Evolutionary conservation across 768 basidiomycete genomes (phyloP), one percentile per base, ranked within the genome.

Genomic region (Mycena indigotica): DNA sequence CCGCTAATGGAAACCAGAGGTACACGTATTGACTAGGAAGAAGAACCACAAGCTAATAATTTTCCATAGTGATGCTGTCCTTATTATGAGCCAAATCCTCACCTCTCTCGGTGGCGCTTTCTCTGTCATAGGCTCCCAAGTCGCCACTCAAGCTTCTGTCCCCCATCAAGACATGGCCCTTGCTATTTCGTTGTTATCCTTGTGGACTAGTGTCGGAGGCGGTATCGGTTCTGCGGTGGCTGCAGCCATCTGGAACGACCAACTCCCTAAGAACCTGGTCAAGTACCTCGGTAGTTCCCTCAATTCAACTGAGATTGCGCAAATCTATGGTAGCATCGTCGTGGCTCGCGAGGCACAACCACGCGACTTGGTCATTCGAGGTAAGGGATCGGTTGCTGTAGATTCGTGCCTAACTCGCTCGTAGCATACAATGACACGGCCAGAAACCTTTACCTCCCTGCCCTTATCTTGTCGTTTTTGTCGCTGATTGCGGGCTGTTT

Each of bases 51-150:
- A 4, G 6, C 55, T 38, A 3, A 29, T 35, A 3, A 3, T 13
- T 17, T 28, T 25, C 23, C 28, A 35, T 19, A 57, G 52, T 32
- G 61, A 63, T 49, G 69, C 64, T 28, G 70, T 75, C 53, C 71
- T 84, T 52, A 78, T 84, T 52, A 67, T 75, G 61, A 75, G 75
- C 15, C 82, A 83, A 66, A 64, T 82, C 52, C 69, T 84, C 32
- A 79, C 81, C 63, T 81, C 80, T 40, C 59, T 77, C 13, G 84
- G 82, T 19, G 84, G 82, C 25, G 80, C 80, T 48, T 73, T 83
- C 69, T 80, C 80, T 32, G 74, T 75, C 15, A 72, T 76, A 55
- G 66, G 72, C n/a, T 72, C 74, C 50, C 74, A 74, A 50, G 78
- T 80, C 39, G 77, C 74, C 12, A 73, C 77, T 13, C 81, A 82